Base-by-base conservation (phyloP, 2,329 filamentous ascomycete genomes). In the Calonectria hawksworthii region DNA sequence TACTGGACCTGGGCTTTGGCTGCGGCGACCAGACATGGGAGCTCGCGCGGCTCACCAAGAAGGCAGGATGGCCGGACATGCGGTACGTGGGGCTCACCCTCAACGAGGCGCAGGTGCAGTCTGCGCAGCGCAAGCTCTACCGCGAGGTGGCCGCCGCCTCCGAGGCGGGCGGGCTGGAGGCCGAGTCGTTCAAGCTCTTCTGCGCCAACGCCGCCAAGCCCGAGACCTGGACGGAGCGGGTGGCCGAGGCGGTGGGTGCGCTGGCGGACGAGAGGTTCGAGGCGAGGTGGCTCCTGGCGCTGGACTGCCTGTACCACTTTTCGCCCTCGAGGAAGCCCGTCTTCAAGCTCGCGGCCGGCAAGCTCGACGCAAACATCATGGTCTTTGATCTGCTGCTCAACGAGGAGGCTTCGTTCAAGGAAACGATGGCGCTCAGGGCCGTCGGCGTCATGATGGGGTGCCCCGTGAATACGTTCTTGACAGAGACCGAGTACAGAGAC, bases 241-340 rank as follows among this genome's bases (percentile, higher is more conserved):
- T 84, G 1, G 63, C 68, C 2, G 61, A 76, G 1, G 80, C 83
- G 2, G 78, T 86, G 11, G 72, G 80, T 13, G 78, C 78, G 2
- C 34, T 86, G 21, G 75, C 76, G 0, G 78, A 82, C 41, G 76
- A 79, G 34, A 66, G 50, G 3, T 80, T 81, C 6, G 70, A 69
- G 0, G 82, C 89, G 65, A 78, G 80, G n/a, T 91, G 89, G 89
- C 83, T 92, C 0, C 84, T 92, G 1, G 90, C 87, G 0, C 84
- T 92, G 0, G 90, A 92, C 78, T 89, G 89, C 3, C 79, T 91
- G 7, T 92, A 92, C 70, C 90, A 92, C 79, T 92, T 92, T 78
- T 84, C 83, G 0, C 90, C 90, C 0, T 91, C 89, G 0, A 83
- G 90, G 18, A 84, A 82, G 69, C 86, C 87, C 0, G 78, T 91